Conservation (phyloP, 2,329 filamentous ascomycete species). For the Colletotrichum sp. region DNA sequence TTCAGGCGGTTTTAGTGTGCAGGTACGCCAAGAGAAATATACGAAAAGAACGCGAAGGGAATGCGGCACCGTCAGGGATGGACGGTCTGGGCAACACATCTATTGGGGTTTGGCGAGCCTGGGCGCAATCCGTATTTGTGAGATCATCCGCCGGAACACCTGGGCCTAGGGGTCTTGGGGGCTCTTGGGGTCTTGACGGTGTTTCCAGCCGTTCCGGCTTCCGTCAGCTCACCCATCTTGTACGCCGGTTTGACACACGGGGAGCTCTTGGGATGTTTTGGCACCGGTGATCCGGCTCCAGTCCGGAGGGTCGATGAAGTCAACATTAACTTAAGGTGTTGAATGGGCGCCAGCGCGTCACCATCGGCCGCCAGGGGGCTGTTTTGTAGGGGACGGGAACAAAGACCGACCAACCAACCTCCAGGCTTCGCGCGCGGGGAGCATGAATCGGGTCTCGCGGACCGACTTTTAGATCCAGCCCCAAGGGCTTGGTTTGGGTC, state of each 20-base stretch:
- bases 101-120: conserved; percentile 14
- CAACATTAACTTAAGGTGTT: neutral
- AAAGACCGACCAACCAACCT: neutral
- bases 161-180: neutral
- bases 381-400: neutral
- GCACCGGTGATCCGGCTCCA: neutral
- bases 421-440: neutral
- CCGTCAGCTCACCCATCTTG: neutral
- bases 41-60: conserved; percentile 3
- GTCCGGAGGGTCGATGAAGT: neutral
- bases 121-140: conserved; percentile 1
- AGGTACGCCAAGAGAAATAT: conserved; percentile 7
- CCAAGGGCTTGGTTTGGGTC: neutral
- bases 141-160: conserved; percentile 1
- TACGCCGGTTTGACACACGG: neutral
- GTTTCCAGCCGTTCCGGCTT: neutral
- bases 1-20: neutral
- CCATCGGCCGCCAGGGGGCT: neutral
- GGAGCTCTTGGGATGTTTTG: neutral
- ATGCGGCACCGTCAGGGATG: neutral
- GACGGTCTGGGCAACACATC: conserved; percentile 10
- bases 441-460: neutral
- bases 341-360: neutral
- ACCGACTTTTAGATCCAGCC: neutral
- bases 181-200: neutral